phyloP scores from a whole-genome alignment of 2,329 filamentous ascomycete species.

The Colletotrichum tropicale region DNA sequence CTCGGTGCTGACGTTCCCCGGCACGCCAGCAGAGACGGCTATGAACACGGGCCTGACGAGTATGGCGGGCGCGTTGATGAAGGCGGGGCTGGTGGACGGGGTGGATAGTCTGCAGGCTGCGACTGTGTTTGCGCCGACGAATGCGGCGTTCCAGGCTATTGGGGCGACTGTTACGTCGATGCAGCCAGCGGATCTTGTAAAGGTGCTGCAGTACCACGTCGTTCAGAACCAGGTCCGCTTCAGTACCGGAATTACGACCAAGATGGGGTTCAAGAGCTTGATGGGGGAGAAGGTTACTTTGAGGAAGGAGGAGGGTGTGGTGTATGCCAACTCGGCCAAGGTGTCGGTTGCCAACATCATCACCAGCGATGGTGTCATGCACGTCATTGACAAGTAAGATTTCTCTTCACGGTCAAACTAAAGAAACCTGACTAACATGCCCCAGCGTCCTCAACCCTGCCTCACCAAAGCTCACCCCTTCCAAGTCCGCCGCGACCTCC shows the following conservation, averaged over 20 bases:
- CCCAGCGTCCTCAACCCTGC: conserved; percentile 40
- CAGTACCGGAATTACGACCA: background rate
- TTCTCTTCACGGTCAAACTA: too few relatives aligned
- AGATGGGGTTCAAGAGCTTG: conserved; percentile 28
- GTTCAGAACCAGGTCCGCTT: conserved; percentile 52
- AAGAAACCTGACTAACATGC: conserved; percentile 21
- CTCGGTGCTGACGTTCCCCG: conserved; percentile 53
- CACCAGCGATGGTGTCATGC: conserved; percentile 61
- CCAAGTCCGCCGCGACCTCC: conserved; percentile 43
- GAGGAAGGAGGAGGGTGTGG: conserved; percentile 43
- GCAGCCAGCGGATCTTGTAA: conserved; percentile 48
- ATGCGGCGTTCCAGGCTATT: conserved; percentile 62
- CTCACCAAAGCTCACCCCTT: conserved; percentile 29
- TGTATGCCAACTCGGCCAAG: conserved; percentile 56
- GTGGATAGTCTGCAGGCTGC: conserved; percentile 29
- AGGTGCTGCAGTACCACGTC: conserved; percentile 68
- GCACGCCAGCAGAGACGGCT: conserved; percentile 47
- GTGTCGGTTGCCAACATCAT: conserved; percentile 56
- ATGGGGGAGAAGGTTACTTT: conserved; percentile 41
- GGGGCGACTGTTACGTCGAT: conserved; percentile 54
- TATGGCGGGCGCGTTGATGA: conserved; percentile 36
- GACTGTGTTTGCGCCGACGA: conserved; percentile 69
- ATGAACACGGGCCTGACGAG: conserved; percentile 52
- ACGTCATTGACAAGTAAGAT: conserved; percentile 60
- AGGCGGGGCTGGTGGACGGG: conserved; percentile 46